phyloP scores from a whole-genome alignment of 768 basidiomycete genomes.

The Favolaschia claudopus region DNA sequence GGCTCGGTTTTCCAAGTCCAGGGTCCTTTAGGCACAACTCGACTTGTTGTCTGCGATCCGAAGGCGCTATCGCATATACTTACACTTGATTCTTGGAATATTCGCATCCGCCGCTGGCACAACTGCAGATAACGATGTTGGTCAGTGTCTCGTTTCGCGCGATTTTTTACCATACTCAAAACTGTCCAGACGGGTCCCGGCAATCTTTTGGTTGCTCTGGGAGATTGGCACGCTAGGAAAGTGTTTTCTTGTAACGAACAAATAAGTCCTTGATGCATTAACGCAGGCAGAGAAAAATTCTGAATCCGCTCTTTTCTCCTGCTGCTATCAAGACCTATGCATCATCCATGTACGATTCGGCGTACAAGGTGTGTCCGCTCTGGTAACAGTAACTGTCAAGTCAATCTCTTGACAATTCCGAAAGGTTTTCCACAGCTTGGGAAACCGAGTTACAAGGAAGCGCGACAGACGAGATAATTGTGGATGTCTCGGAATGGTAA shows the following conservation, averaged over 20 bases:
- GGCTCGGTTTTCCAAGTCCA: constrained; percentile 33
- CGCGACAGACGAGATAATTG: not conserved
- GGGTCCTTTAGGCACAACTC: constrained; percentile 24
- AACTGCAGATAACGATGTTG: constrained; percentile 17
- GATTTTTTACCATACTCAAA: not conserved
- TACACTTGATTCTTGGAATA: constrained; percentile 42
- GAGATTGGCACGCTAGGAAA: not conserved
- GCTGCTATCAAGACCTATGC: constrained; percentile 36
- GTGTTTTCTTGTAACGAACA: not conserved
- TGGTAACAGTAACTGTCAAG: no score
- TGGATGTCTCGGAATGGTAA: constrained; percentile 12
- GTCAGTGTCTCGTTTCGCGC: constrained; percentile 10
- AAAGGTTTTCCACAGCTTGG: constrained; percentile 4
- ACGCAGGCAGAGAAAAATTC: constrained; percentile 36
- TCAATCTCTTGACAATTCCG: not conserved
- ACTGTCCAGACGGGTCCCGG: constrained; percentile 1
- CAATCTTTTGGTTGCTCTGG: not conserved
- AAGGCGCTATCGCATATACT: constrained; percentile 46
- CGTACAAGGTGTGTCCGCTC: constrained; percentile 35
- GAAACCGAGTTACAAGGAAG: constrained; percentile 6
- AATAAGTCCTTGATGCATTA: not conserved
- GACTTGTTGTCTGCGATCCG: constrained; percentile 32
- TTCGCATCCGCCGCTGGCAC: constrained; percentile 27
- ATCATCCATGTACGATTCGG: constrained; percentile 37
- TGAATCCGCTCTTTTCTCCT: constrained; percentile 39